Base-by-base conservation (phyloP, 2,329 filamentous ascomycete genomes). In the Lachnellula arida region DNA sequence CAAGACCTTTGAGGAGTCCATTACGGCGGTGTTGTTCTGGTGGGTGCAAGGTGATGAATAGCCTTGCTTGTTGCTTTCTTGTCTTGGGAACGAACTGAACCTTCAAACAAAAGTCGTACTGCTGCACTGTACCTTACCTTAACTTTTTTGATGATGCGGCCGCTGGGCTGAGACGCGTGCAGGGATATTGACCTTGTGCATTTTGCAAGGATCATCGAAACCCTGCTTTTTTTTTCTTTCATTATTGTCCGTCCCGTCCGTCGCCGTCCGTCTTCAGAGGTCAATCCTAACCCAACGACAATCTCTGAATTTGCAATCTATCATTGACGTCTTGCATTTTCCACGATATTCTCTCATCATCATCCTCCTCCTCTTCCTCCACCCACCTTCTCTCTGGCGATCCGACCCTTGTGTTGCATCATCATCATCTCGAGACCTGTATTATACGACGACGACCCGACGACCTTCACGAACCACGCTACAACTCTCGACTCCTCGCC, bases 1-100 rank as follows among this genome's bases (percentile, higher is more conserved):
- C 17, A 68, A 34, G 11, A 71, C 59, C 25, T 67, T 66, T 0
- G 67, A 59, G 15, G 67, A 65, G 54, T 79, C 77, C 77, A 80
- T 79, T 12, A 32, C 55, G 53, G 6, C 4, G 40, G 4, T 23
- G 19, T 12, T 12, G 17, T 39, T 25, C 19, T 46, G 50, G 9
- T 32, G 28, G 50, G 9, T 32, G 28, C 28, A 28, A 28, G 28
- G 9, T 8, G 22, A 39, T n/a, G 23, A 56, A 25, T 17, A 17
- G 22, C 46, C 5, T 51, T 46, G 32, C 22, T 23, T 23, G 22
- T 3, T 43, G 25, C 47, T 44, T 42, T 35, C 7, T 17, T 47
- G 35, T 56, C 46, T 46, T 25, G 2, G 25, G 17, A 9, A 19
- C 7, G 19, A 7, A 25, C 7, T 37, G n/a, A 52, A 25, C 39